phyloP scores from a whole-genome alignment of 2,329 filamentous ascomycete genomes.

The Ceratocystis alfenasii region DNA sequence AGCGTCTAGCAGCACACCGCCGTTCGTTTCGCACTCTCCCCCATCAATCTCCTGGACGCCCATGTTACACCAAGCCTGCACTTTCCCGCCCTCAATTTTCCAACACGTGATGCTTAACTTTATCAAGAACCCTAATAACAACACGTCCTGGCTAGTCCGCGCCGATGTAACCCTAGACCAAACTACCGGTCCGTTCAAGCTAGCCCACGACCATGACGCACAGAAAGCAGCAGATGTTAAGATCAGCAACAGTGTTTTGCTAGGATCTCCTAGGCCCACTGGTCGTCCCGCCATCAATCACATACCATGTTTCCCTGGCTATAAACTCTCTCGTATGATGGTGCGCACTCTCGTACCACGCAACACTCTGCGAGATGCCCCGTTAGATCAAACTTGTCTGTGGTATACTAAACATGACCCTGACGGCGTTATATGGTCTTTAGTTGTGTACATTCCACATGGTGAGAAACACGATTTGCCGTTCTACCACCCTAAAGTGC shows the following conservation, averaged over 20 bases:
- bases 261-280: no score
- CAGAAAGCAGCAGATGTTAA: neutral
- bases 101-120: conserved; percentile 58
- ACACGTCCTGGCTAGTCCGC: conserved; percentile 64
- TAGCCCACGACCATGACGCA: neutral
- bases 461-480: conserved; percentile 52
- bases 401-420: conserved; percentile 41
- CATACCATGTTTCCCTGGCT: conserved; percentile 32
- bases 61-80: conserved; percentile 44
- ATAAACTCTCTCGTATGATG: conserved; percentile 33
- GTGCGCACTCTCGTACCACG: conserved; percentile 70
- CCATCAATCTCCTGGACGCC: conserved; percentile 37
- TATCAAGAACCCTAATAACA: conserved; percentile 67
- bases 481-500: conserved; percentile 76
- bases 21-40: neutral
- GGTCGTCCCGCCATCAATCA: conserved; percentile 10
- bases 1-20: neutral
- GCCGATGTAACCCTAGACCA: conserved; percentile 52
- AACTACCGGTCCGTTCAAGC: conserved; percentile 31
- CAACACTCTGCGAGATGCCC: conserved; percentile 62
- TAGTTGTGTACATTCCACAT: conserved; percentile 69
- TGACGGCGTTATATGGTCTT: conserved; percentile 27
- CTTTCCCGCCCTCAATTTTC: conserved; percentile 53
- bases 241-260: neutral
- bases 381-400: conserved; percentile 72